Evolutionary conservation across 1,284 basidiomycete genomes (phyloP), one percentile per base, ranked within the genome.

Genomic region (Ustilago nuda): DNA sequence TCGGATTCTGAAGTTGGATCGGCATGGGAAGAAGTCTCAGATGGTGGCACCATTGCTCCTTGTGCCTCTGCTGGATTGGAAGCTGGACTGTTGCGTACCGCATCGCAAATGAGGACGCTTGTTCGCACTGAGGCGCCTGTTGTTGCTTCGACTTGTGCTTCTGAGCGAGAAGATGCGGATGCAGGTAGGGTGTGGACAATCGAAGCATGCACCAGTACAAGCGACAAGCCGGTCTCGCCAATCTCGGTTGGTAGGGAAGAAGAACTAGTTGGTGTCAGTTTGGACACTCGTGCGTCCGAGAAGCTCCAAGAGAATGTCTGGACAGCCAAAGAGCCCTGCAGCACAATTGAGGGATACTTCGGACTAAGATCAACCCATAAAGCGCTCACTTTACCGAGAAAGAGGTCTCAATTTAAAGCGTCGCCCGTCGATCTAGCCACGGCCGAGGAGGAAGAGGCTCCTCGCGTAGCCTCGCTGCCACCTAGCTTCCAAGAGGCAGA

Each of bases 21-120:
- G 8, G 75, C 54, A 4, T 77, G 75, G 75, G 75, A 77, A 54
- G 75, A 77, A 54, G 66, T 77, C 8, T 77, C 75, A n/a, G 75
- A 77, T n/a, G 75, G 71, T 2, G 75, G 75, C 37, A 77, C 75
- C 13, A 69, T 77, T 32, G 70, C 75, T 2, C 56, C 65, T 3
- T 72, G 61, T 3, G 45, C 37, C 2, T 70, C 57, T 32, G 56
- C 52, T 23, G 37, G 52, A 15, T 15, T 37, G 8, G 48, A 9
- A 3, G 35, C 52, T 33, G 51, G 23, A 1, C 13, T 66, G n/a
- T n/a, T 51, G 19, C 56, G 64, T 2, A 53, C 61, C 7, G 56
- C 45, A 1, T 72, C 69, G 19, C 70, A 60, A 3, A 46, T 53
- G 56, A 46, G 60, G 13, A 46, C 39, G 12, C 50, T 41, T 2